Base-by-base conservation (phyloP, 2,329 filamentous ascomycete species). In the Penicillium sp. region DNA sequence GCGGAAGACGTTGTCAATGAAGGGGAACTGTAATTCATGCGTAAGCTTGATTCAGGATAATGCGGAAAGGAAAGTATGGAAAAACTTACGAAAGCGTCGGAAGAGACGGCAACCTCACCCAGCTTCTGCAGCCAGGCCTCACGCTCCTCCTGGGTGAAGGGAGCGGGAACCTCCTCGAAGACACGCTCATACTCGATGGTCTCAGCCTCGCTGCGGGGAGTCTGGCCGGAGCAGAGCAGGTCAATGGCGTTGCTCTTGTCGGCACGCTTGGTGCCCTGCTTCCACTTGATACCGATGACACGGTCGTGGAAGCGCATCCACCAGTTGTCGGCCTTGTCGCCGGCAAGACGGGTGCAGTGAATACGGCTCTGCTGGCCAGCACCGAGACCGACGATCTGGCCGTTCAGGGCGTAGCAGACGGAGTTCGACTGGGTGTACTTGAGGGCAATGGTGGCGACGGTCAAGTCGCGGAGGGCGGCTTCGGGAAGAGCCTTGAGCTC, bases 341-440 rank as follows among this genome's bases (percentile, higher is more conserved):
- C 94, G 11, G 94, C 94, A 49, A 99, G 85, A 63, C 94, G 89
- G 41, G 94, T 99, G 85, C 94, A 99, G 83, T 99, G 94, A 67
- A 99, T 99, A 66, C 94, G 89, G 59, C 90, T 96, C 79, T 99
- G 94, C 77, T 99, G 94, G 57, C 94, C 94, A 53, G 94, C 94
- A 63, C 94, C 94, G 53, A 99, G 86, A 63, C 94, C 94, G 66
- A 99, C 84, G 67, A 97, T 84, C 77, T 97, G 94, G 46, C 94
- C 94, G 69, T 96, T 92, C 61, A 91, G 82, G 53, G 94, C 92
- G 73, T 97, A 99, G 84, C 93, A 97, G 61, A 99, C 94, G 25
- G 92, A 97, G 85, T 99, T 99, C 72, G 92, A 96, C 79, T 99
- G 92, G 1, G 94, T 99, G 81, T 96, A 99, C 80, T 99, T 99